Conservation (phyloP, 495 filamentous ascomycete species). For the Hypoxylon trugodes region DNA sequence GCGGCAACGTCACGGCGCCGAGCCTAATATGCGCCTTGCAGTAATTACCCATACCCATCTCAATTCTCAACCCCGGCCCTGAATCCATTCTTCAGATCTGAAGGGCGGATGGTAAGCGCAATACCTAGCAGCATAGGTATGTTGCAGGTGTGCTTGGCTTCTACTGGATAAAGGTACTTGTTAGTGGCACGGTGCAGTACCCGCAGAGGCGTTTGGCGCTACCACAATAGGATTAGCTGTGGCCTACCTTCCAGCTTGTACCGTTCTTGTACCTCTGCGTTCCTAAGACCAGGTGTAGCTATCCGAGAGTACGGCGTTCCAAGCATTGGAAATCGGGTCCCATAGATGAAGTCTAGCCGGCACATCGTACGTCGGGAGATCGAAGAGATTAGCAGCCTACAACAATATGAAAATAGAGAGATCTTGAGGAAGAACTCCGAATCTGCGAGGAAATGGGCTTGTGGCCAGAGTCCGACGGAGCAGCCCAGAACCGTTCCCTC, state of each 20-base stretch:
- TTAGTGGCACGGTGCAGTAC: conserved; percentile 29
- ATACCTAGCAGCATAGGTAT: conserved; percentile 12
- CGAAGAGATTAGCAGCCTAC: conserved; percentile 18
- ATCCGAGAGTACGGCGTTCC: conserved; percentile 32
- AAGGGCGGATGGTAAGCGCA: conserved; percentile 26
- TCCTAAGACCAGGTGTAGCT: conserved; percentile 22
- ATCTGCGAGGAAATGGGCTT: conserved; percentile 17
- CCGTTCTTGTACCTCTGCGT: conserved; percentile 20
- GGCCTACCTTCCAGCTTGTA: conserved; percentile 20
- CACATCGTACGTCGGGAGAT: conserved; percentile 38
- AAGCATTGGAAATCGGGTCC: conserved; percentile 24
- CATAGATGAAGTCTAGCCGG: conserved; percentile 20
- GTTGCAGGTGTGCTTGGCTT: conserved; percentile 32
- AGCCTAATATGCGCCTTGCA: conserved; percentile 27
- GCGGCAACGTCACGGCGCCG: conserved; percentile 19
- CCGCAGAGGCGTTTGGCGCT: conserved; percentile 35
- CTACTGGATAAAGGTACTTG: conserved; percentile 20
- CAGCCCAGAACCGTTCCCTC: conserved; percentile 13
- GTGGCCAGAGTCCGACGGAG: conserved; percentile 13
- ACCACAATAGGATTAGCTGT: conserved; percentile 25
- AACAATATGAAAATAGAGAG: conserved; percentile 8
- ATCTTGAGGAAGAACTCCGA: conserved; percentile 10
- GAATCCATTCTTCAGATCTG: conserved; percentile 32
- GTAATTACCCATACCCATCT: conserved; percentile 29
- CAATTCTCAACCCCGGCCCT: conserved; percentile 12